Conservation (phyloP, 192 early-diverging fungal genomes). For the Backusella parvicylindrica region DNA sequence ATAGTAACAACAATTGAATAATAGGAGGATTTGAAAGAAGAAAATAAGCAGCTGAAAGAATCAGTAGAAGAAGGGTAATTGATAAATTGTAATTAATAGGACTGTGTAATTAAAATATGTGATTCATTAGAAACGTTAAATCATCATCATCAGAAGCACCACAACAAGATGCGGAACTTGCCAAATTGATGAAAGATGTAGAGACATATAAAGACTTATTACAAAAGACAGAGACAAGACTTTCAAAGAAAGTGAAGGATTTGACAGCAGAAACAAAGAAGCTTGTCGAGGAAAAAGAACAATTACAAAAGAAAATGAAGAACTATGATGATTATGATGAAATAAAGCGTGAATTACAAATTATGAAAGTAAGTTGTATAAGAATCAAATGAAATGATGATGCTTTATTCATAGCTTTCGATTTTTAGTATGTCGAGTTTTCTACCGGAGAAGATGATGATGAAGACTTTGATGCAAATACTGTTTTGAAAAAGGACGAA, state of each 20-base stretch:
- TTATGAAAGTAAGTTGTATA: constrained; percentile 59
- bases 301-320: constrained; percentile 50
- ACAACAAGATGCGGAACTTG: constrained; percentile 40
- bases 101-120: not conserved
- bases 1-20: not conserved
- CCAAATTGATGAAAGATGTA: constrained; percentile 40
- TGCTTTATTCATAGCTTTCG: not conserved
- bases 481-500: constrained; percentile 38
- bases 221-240: constrained; percentile 37
- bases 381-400: not conserved
- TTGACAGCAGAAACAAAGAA: constrained; percentile 40
- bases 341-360: constrained; percentile 80
- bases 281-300: constrained; percentile 52
- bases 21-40: constrained; percentile 39
- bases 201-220: constrained; percentile 39
- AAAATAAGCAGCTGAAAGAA: constrained; percentile 30
- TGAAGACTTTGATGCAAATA: constrained; percentile 38
- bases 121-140: not conserved
- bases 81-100: not conserved
- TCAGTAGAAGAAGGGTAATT: constrained; percentile 6
- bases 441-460: constrained; percentile 48
- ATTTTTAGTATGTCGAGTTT: constrained; percentile 63
- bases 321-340: constrained; percentile 81
- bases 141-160: not conserved
- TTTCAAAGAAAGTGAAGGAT: constrained; percentile 41